phyloP scores from a whole-genome alignment of 2,329 filamentous ascomycete species.

The Cladosporium austrohemisphaericum region DNA sequence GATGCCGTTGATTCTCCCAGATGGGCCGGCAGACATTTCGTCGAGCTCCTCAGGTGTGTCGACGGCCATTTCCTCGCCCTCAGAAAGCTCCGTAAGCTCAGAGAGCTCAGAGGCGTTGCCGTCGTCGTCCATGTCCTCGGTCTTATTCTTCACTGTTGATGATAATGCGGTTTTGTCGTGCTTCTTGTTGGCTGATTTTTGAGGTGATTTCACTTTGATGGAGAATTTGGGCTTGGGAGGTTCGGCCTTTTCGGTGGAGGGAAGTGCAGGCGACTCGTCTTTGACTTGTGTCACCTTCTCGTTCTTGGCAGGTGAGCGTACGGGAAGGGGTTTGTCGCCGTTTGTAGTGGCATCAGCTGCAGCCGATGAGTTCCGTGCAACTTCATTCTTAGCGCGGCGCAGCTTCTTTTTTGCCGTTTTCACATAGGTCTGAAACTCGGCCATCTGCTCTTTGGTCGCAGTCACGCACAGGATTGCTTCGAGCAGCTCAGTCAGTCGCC shows the following conservation, averaged over 20 bases:
- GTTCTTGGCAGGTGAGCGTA: constrained; percentile 19
- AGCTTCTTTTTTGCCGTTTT: constrained; percentile 41
- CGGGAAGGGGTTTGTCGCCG: constrained; percentile 26
- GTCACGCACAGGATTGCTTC: constrained; percentile 42
- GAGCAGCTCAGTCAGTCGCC: constrained; percentile 38
- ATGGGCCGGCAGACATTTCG: constrained; percentile 10
- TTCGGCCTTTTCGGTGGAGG: constrained; percentile 30
- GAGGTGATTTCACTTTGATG: constrained; percentile 29
- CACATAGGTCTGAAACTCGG: constrained; percentile 42
- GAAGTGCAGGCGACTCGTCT: constrained; percentile 21
- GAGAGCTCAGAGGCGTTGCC: constrained; percentile 28
- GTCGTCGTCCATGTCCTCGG: constrained; percentile 14
- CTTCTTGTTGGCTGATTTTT: constrained; percentile 16
- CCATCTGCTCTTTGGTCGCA: constrained; percentile 37
- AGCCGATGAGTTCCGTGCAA: constrained; percentile 27
- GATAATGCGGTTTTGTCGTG: constrained; percentile 24
- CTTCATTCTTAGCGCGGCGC: not conserved
- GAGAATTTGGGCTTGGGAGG: constrained; percentile 28
- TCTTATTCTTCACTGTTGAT: constrained; percentile 26
- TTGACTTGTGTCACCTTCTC: not conserved
- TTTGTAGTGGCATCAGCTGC: constrained; percentile 27
- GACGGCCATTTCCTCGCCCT: constrained; percentile 28
- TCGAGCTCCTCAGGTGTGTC: constrained; percentile 20
- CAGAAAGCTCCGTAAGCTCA: constrained; percentile 34
- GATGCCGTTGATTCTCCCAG: constrained; percentile 20